These are phyloP conservation scores for Ustilago nuda DNA, from an alignment of 1,284 basidiomycete species.

Conservation along the genomic window DNA sequence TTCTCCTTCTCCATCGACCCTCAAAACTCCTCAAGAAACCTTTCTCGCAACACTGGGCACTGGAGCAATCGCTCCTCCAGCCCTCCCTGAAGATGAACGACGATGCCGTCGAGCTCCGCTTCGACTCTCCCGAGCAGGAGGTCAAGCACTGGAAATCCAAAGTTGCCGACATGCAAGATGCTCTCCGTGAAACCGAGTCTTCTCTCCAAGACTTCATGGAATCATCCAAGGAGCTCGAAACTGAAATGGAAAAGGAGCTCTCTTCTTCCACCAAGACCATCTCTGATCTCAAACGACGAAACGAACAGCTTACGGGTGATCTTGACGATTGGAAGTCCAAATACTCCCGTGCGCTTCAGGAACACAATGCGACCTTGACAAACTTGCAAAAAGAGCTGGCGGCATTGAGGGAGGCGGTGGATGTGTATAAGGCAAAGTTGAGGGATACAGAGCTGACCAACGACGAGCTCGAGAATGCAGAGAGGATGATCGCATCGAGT, in stretches of 20 bases:
- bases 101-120: constrained; percentile 49
- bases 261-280: constrained; percentile 46
- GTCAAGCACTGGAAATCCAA: constrained; percentile 60
- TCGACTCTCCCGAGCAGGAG: constrained; percentile 60
- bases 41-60: constrained; percentile 10
- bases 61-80: constrained; percentile 24
- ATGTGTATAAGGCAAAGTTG: constrained; percentile 65
- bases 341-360: constrained; percentile 60
- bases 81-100: constrained; percentile 33
- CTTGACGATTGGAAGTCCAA: constrained; percentile 67
- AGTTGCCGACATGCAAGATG: constrained; percentile 60
- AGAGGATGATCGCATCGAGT: constrained; percentile 83
- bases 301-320: constrained; percentile 56
- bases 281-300: constrained; percentile 51
- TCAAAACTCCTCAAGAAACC: constrained; percentile 5
- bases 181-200: constrained; percentile 59
- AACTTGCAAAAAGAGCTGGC: constrained; percentile 60
- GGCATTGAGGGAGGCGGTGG: constrained; percentile 57
- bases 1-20: not conserved
- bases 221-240: constrained; percentile 64
- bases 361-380: constrained; percentile 62
- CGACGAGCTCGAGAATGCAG: constrained; percentile 68
- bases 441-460: constrained; percentile 68
- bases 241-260: constrained; percentile 66
- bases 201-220: constrained; percentile 66